A percentile compares a stretch with the other conserved stretches of the same genome.
These are phyloP conservation scores for Xylaria telfairii DNA, from an alignment of 495 filamentous ascomycete genomes.

Conservation along the genomic window DNA sequence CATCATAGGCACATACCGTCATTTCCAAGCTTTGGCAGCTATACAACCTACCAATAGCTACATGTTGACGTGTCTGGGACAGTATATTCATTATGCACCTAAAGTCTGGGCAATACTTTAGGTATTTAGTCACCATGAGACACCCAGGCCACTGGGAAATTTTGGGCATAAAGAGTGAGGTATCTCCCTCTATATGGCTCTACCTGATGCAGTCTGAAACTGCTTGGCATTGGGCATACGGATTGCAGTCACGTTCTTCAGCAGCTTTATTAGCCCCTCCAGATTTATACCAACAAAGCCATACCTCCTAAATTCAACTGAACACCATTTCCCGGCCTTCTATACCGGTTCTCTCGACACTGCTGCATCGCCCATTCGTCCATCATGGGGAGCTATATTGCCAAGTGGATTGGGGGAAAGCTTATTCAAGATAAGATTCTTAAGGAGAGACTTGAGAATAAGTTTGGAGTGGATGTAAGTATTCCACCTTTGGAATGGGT, in stretches of 20 bases:
- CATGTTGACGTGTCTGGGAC: constrained; percentile 8
- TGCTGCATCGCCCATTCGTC: constrained; percentile 23
- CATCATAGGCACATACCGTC: constrained; percentile 14
- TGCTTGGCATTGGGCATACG: constrained; percentile 7
- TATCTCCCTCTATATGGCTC: not conserved
- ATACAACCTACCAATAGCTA: not conserved
- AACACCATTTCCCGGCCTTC: not conserved
- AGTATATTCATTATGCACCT: not conserved
- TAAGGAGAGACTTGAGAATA: constrained; percentile 67
- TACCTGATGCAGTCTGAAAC: constrained; percentile 12
- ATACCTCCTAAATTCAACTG: not conserved
- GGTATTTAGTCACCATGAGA: constrained; percentile 5
- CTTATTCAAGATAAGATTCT: constrained; percentile 70
- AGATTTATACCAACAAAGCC: not conserved
- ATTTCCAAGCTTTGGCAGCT: constrained; percentile 16
- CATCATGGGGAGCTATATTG: constrained; percentile 55
- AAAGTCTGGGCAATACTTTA: not conserved
- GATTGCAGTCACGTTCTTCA: not conserved
- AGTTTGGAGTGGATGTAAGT: constrained; percentile 71
- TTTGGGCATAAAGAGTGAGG: not conserved
- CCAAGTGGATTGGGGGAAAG: constrained; percentile 49
- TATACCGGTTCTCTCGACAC: not conserved
- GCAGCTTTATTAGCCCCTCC: not conserved
- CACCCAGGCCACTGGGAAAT: not conserved
- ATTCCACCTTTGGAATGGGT: not conserved